These are phyloP conservation scores for Epichloe hybrida DNA, from an alignment of 2,329 filamentous ascomycete genomes.

Conservation along the genomic window DNA sequence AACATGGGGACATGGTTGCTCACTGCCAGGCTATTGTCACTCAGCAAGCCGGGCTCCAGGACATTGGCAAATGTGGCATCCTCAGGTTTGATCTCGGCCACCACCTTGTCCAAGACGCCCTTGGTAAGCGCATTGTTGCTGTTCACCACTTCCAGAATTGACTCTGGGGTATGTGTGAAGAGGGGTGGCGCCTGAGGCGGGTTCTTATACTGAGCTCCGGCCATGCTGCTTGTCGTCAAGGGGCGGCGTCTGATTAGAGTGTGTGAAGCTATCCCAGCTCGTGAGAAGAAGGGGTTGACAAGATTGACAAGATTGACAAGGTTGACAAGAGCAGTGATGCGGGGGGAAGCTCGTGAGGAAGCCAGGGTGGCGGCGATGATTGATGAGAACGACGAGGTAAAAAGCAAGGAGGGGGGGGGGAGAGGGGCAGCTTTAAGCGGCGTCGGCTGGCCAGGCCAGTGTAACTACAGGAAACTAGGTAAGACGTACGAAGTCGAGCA, in stretches of 20 bases:
- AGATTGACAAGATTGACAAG: slow-evolving; percentile 18
- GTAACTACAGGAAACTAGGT: not conserved
- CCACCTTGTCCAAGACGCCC: slow-evolving; percentile 52
- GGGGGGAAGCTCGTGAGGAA: slow-evolving; percentile 41
- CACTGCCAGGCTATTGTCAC: slow-evolving; percentile 52
- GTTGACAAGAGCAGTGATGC: slow-evolving; percentile 38
- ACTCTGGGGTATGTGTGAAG: slow-evolving; percentile 61
- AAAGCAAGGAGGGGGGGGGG: slow-evolving; percentile 25
- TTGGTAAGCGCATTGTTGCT: slow-evolving; percentile 50
- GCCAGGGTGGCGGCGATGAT: slow-evolving; percentile 55
- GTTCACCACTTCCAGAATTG: slow-evolving; percentile 54
- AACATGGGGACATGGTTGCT: slow-evolving; percentile 58
- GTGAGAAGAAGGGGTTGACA: slow-evolving; percentile 39
- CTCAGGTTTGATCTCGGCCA: slow-evolving; percentile 41
- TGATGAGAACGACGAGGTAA: slow-evolving; percentile 35
- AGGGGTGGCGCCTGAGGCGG: slow-evolving; percentile 67
- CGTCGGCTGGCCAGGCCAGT: slow-evolving; percentile 15
- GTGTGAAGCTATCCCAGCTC: not conserved
- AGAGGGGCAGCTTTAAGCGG: slow-evolving; percentile 14
- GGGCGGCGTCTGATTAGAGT: slow-evolving; percentile 15
- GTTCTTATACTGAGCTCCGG: slow-evolving; percentile 51
- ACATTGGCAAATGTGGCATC: slow-evolving; percentile 42
- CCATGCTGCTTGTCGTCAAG: slow-evolving; percentile 45
- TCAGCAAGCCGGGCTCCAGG: slow-evolving; percentile 53
- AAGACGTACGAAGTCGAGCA: not conserved